Evolutionary conservation across 192 early-diverging fungal species (phyloP), one percentile per base, ranked within the genome.

Genomic region (Dimargaris cristalligena): DNA sequence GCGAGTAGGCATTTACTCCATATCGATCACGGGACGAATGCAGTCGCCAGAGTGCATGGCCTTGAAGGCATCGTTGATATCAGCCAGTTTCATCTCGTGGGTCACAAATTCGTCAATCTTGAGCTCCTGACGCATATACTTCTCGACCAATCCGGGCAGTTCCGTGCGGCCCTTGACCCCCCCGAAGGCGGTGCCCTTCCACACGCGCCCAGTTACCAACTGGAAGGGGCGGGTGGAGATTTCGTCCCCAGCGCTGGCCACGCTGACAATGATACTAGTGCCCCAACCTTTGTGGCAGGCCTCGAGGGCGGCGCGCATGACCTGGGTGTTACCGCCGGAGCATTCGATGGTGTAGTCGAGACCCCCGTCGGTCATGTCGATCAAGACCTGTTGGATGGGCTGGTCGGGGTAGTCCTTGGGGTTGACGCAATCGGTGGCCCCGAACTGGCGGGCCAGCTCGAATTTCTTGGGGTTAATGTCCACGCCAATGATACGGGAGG

Each of bases 291-390:
- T 87, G 72, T 88, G 85, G 70, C 83, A 85, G 63, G 80, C 90
- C 74, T 97, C 94, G 49, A 97, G 73, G 23, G 92, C 94, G 28
- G 92, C 81, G 46, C 94, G 81, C 94, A 97, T 97, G 30, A 95
- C 85, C 41, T 87, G 66, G 25, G 85, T 79, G 55, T 94, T 95
- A 56, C 86, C 74, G 8, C 86, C 94, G 62, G 88, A 89, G 76
- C 90, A 92, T 67, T 97, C 94, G 62, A 97, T 96, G 34, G 90
- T 89, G 66, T 94, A 92, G 65, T 97, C 94, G 31, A 93, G 80
- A 46, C 94, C 94, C 62, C 94, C 92, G 62, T 94, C 92, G 29
- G 89, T 93, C 69, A 89, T 80, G 29, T 91, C 88, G 28, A 91
- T 83, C 62, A 97, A 76, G 54, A 89, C 78, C 44, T 82, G 70